Conservation (phyloP, 2,329 filamentous ascomycete genomes). For the Sphaerulina musiva region DNA sequence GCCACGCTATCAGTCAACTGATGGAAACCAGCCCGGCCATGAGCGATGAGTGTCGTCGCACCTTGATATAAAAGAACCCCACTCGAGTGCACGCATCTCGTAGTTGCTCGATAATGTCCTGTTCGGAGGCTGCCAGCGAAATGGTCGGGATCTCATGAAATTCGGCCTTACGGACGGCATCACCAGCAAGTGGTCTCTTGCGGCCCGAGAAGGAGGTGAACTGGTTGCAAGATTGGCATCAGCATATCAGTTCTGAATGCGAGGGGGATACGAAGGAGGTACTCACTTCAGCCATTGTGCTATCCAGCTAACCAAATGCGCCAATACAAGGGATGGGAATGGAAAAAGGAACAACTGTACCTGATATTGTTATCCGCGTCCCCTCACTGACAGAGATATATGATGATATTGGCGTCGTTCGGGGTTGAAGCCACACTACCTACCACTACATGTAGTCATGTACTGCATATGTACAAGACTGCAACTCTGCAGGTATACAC, state of each 20-base stretch:
- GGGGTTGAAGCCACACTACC: too few species aligned
- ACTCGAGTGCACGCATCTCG: slow-evolving; percentile 22
- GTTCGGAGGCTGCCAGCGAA: slow-evolving; percentile 15
- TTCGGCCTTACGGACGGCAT: slow-evolving; percentile 20
- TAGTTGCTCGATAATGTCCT: slow-evolving; percentile 16
- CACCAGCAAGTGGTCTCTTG: slow-evolving; percentile 18
- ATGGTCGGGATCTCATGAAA: slow-evolving; percentile 24
- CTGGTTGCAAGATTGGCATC: not conserved
- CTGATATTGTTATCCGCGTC: too few species aligned
- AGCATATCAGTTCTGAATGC: not conserved
- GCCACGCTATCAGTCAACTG: slow-evolving; percentile 36
- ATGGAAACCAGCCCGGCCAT: not conserved
- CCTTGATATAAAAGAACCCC: slow-evolving; percentile 26
- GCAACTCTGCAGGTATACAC: too few species aligned
- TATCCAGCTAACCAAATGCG: not conserved
- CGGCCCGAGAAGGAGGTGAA: slow-evolving; percentile 21
- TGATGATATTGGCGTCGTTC: too few species aligned
- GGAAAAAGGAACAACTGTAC: too few species aligned
- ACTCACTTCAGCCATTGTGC: slow-evolving; percentile 1
- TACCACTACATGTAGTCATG: too few species aligned
- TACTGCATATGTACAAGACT: too few species aligned
- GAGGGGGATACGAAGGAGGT: not conserved
- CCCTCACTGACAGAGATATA: too few species aligned
- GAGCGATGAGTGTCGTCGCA: not conserved
- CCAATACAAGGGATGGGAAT: not conserved